phyloP scores from a whole-genome alignment of 805 yeast species.

The Starmerella tilneyi region DNA sequence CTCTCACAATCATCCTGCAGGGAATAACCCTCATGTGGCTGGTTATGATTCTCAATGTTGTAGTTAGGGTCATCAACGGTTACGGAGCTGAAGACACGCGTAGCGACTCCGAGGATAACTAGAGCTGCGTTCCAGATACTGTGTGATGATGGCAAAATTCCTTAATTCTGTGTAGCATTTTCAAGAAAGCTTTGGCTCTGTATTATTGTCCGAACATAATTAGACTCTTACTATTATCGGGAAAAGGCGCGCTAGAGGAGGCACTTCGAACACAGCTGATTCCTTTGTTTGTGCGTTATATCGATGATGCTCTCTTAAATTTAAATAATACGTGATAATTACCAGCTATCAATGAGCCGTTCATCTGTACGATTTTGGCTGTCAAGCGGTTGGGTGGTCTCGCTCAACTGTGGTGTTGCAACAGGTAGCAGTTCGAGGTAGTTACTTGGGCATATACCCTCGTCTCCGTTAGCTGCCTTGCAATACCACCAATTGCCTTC shows the following conservation, averaged over 20 bases:
- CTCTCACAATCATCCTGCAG: constrained; percentile 56
- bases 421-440: constrained; percentile 55
- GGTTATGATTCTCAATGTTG: constrained; percentile 60
- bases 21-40: constrained; percentile 61
- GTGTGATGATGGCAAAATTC: too few species aligned
- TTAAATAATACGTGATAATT: too few species aligned
- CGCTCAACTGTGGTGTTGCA: background rate
- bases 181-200: too few species aligned
- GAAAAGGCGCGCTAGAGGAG: too few species aligned
- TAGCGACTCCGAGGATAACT: constrained; percentile 52
- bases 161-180: too few species aligned
- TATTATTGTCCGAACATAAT: too few species aligned
- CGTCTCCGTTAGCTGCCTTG: constrained; percentile 74
- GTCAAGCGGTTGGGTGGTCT: background rate
- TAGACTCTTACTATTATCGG: too few species aligned
- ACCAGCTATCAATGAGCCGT: background rate
- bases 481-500: constrained; percentile 99
- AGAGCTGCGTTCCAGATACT: background rate
- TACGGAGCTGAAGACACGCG: constrained; percentile 76
- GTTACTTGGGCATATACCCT: constrained; percentile 93
- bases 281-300: too few species aligned
- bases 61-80: constrained; percentile 58
- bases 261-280: too few species aligned
- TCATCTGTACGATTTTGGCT: background rate
- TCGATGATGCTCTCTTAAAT: too few species aligned